Base-by-base conservation (phyloP, 2,329 filamentous ascomycete genomes). In the Plenodomus lindquistii region DNA sequence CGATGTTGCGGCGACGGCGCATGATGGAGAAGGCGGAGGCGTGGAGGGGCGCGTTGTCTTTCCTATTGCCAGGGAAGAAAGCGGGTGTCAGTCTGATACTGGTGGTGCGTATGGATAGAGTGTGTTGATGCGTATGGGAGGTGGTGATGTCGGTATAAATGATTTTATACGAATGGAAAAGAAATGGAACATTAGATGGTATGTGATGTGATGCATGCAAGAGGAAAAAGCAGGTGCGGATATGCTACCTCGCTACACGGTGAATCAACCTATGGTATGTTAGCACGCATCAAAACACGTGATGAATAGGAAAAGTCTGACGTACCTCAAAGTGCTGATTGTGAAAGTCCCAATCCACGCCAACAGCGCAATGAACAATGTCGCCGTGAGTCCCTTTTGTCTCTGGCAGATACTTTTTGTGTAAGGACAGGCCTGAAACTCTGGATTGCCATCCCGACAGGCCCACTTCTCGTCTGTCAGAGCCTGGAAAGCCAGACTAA, bases 341-440 rank as follows among this genome's bases (percentile, higher is more conserved):
- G 87, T 84, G 74, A 97, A 96, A 18, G 91, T 97, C 70, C 88
- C 81, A 52, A 93, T 82, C 93, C 93, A 97, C n/a, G 90, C 87
- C 51, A 95, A 79, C 48, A 97, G 79, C 9, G 89, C 90, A 49
- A 96, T 79, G 42, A 96, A 77, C 60, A 96, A 80, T 44, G 96
- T 88, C 7, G 83, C 86, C 36, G 89, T 87, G 54, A 97, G 75
- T 3, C 88, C 87, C 67, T 85, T 85, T 58, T 88, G 84, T 37
- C 85, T 77, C 39, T 74, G 70, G 71, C 85, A 88, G 17, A 90
- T 83, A 37, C 65, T 60, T 13, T 62, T 47, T 35, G 70, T 69
- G 39, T 69, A 70, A 4, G 50, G 48, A 54, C 65, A 73, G 2
- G 41, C 18, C 10, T 48, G 34, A 0, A 9, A 7, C 9, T 38